Base-by-base conservation (phyloP, 2,329 filamentous ascomycete genomes). In the Ceratocystis papillata region DNA sequence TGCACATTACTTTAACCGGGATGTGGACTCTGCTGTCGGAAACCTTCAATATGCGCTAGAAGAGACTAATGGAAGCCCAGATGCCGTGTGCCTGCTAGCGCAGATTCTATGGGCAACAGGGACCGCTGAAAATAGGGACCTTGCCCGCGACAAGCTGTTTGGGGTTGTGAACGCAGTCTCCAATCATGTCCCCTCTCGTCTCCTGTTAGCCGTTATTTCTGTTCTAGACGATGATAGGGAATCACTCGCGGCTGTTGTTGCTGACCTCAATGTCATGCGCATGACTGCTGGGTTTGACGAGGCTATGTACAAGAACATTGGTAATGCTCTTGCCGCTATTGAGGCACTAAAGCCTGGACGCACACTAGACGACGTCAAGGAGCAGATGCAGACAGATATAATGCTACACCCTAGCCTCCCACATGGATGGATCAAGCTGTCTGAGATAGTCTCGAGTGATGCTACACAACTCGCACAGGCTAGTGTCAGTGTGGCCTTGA, bases 31-130 rank as follows among this genome's bases (percentile, higher is more conserved):
- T 63, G 88, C 91, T 0, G 85, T 96, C 30, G 79, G 82, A 10
- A 91, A 88, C 76, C 96, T 99, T 75, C 85, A 90, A 69, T 80
- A 84, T 2, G 91, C 91, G 0, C 79, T 97, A 6, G 80, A 86
- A 66, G 91, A 96, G 73, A 90, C 88, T 0, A 78, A 83, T 37
- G 83, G 83, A 46, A 86, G 90, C 68, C 88, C 92, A 0, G 91
- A 96, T 72, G 87, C 93, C 0, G 86, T 91, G 0, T 96, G 92
- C 72, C 80, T 96, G 12, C 80, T 97, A 12, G 89, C 92, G 0
- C 90, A 97, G 75, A 89, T 97, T 0, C 81, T 97, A 0, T 99
- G 94, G 93, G 92, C 92, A 0, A 90, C 90, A 69, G 91, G 89
- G 7, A 85, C 86, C 0, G 83, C 87, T 5, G 81, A 86, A 0